Evolutionary conservation across 495 filamentous ascomycete genomes (phyloP).

Genomic region (Xylaria flabelliformis): DNA sequence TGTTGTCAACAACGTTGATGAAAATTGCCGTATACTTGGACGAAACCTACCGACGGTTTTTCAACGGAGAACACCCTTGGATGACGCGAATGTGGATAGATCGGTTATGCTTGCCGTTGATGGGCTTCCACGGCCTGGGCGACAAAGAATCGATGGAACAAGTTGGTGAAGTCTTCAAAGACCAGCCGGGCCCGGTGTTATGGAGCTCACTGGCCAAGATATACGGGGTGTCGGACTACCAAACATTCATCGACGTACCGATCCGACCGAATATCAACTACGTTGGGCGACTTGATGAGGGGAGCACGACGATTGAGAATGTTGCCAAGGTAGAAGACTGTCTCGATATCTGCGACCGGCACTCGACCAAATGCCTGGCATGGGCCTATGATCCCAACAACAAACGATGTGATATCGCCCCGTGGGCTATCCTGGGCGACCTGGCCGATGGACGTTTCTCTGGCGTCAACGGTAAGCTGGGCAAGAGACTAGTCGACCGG

Average conservation of each 20-base stretch:
- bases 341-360: constrained; percentile 40
- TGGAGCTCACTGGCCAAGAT: constrained; percentile 51
- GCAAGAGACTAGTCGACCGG: constrained; percentile 31
- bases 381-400: constrained; percentile 50
- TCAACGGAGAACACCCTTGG: constrained; percentile 53
- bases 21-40: constrained; percentile 50
- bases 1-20: constrained; percentile 50
- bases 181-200: constrained; percentile 41
- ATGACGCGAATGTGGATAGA: constrained; percentile 49
- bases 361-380: constrained; percentile 43
- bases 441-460: constrained; percentile 41
- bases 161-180: constrained; percentile 44
- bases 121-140: constrained; percentile 50
- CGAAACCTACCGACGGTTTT: constrained; percentile 51
- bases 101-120: constrained; percentile 48
- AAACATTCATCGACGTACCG: constrained; percentile 37
- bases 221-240: constrained; percentile 42
- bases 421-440: constrained; percentile 54
- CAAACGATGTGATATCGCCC: constrained; percentile 44
- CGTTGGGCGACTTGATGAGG: constrained; percentile 46
- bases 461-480: constrained; percentile 41
- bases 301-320: constrained; percentile 38
- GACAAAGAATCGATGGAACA: constrained; percentile 42
- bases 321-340: constrained; percentile 42
- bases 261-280: constrained; percentile 46